Evolutionary conservation across 306 rosid genomes (phyloP).

Genomic region (Ochetophila trinervis): DNA sequence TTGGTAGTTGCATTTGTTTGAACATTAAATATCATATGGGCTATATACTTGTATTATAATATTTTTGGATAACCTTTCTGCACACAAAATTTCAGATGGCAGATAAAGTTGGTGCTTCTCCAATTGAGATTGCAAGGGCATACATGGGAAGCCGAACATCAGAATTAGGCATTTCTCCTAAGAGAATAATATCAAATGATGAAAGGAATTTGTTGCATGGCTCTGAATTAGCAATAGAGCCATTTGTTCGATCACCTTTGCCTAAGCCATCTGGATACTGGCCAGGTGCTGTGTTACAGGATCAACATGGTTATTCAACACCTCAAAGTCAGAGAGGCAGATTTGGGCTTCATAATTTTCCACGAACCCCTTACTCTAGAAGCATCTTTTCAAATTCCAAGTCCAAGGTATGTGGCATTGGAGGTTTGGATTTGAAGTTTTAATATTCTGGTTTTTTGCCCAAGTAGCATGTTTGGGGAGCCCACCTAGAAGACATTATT

Average conservation of each 20-base stretch:
- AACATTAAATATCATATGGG: neutral
- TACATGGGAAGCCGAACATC: slow-evolving; percentile 68
- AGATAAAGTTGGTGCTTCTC: slow-evolving; percentile 70
- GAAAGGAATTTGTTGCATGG: slow-evolving; percentile 37
- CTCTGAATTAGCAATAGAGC: slow-evolving; percentile 41
- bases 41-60: slow-evolving; percentile 9
- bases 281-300: slow-evolving; percentile 81
- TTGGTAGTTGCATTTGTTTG: neutral
- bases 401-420: slow-evolving; percentile 55
- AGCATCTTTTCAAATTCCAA: slow-evolving; percentile 66
- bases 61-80: slow-evolving; percentile 9
- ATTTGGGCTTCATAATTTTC: slow-evolving; percentile 61
- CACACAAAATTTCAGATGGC: slow-evolving; percentile 43
- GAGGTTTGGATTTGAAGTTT: slow-evolving; percentile 14
- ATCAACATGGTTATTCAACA: slow-evolving; percentile 46
- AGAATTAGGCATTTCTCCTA: slow-evolving; percentile 49
- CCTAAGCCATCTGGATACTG: slow-evolving; percentile 60
- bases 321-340: slow-evolving; percentile 65
- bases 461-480: no score
- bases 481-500: no score
- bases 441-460: slow-evolving; percentile 4
- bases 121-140: slow-evolving; percentile 82
- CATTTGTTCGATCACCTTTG: slow-evolving; percentile 46
- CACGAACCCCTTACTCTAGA: slow-evolving; percentile 89
- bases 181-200: slow-evolving; percentile 30